Evolutionary conservation across 352 stramenopile species (phyloP), one percentile per base, ranked within the genome.

Genomic region (Phytophthora syringae): DNA sequence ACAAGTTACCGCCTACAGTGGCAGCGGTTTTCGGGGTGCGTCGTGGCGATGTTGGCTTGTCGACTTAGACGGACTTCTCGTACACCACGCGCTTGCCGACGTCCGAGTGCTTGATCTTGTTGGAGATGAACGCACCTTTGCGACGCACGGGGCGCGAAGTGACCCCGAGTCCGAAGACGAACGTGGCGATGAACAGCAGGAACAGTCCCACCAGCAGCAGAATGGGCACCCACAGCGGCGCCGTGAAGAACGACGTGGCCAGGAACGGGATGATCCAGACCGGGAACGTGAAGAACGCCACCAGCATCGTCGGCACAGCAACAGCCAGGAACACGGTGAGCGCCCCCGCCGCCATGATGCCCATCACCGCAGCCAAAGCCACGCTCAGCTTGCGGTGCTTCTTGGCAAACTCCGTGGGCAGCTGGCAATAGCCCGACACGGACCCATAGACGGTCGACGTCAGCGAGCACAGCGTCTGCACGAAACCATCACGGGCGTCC

Each of bases 181-280:
- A 89, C 28, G 86, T 86, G 43, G 67, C 74, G 32, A 90, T 58
- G 55, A 92, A 91, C 11, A 79, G 70, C 43, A 88, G 52, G 64
- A 94, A 92, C 44, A 82, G 22, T 6, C 80, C 84, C 7, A 90
- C 66, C 2, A 94, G 47, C 37, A 90, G 55, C 52, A 93, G 25
- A 13, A 93, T 64, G 6, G 86, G 86, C 25, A 94, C 73, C 86
- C 86, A 94, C 49, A 94, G 30, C 18, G 86, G 86, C 24, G 86
- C 78, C 62, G 84, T 94, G 66, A 94, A 93, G 66, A 94, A 93
- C 34, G 77, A 72, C 18, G 81, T 86, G 25, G 76, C 63, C 54
- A 93, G 43, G 72, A 94, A 88, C 63, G 86, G 86, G 20, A 94
- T 67, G 74, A 94, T 92, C 86, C 86, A 94, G 64, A 94, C 81